A percentile compares a stretch with the other conserved stretches of the same genome.
These are phyloP conservation scores for Knufia fluminis DNA, from an alignment of 2,329 filamentous ascomycete genomes.

Conservation along the genomic window DNA sequence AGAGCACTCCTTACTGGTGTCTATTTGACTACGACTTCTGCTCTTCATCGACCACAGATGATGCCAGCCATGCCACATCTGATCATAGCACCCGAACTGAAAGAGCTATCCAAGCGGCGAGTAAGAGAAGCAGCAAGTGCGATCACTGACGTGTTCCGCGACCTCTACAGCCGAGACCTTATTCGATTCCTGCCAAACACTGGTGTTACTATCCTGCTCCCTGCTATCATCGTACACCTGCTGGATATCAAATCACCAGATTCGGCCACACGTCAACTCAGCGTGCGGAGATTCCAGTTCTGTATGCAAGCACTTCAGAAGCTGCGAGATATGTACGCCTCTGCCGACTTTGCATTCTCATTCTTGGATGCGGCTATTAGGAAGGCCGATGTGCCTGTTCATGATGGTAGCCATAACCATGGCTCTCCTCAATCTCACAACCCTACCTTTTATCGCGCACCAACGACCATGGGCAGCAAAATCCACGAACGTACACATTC, in stretches of 20 bases:
- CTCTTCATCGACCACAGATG: constrained; percentile 83
- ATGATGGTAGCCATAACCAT: constrained; percentile 5
- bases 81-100: constrained; percentile 54
- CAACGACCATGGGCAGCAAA: constrained; percentile 8
- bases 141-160: constrained; percentile 74
- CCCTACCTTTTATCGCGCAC: background rate
- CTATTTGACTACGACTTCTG: constrained; percentile 83
- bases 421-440: background rate
- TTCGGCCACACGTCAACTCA: constrained; percentile 59
- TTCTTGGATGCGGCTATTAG: constrained; percentile 88
- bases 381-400: constrained; percentile 65
- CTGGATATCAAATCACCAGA: constrained; percentile 82
- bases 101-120: constrained; percentile 72
- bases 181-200: constrained; percentile 78
- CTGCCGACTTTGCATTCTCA: constrained; percentile 89
- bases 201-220: constrained; percentile 80
- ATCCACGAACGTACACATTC: constrained; percentile 1
- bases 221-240: constrained; percentile 87
- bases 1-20: constrained; percentile 86
- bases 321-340: constrained; percentile 79
- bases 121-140: constrained; percentile 76
- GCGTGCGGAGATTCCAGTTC: constrained; percentile 72
- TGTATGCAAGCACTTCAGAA: constrained; percentile 89
- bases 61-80: constrained; percentile 60
- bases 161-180: constrained; percentile 62